Percentiles rank a stretch among this genome's conserved stretches.
Conservation (phyloP, 1,284 basidiomycete genomes). For the Phaffia rhodozyma region DNA sequence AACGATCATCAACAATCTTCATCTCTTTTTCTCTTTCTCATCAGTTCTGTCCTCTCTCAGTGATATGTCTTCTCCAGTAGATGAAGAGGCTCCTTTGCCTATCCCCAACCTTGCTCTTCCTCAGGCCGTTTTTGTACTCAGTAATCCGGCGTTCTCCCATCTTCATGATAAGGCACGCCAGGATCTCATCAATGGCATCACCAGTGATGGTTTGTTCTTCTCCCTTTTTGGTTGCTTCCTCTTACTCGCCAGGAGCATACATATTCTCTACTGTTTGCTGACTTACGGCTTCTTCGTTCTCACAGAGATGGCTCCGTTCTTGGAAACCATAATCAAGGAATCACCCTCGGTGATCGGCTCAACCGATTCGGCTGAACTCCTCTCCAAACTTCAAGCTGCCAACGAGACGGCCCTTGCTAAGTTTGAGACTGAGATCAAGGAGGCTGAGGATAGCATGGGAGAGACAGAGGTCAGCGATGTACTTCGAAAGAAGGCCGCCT, state of each 20-base stretch:
- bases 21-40: background rate
- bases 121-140: constrained; percentile 63
- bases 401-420: constrained; percentile 66
- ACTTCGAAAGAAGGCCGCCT: constrained; percentile 71
- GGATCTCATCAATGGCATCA: constrained; percentile 60
- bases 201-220: constrained; percentile 59
- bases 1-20: background rate
- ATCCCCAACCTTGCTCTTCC: constrained; percentile 73
- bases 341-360: constrained; percentile 30
- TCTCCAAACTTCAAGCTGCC: constrained; percentile 56
- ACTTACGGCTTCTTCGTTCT: background rate
- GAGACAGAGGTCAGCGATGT: constrained; percentile 88
- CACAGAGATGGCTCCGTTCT: constrained; percentile 73
- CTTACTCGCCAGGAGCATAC: background rate
- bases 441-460: constrained; percentile 82
- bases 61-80: constrained; percentile 27
- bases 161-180: constrained; percentile 56
- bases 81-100: constrained; percentile 62
- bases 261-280: background rate
- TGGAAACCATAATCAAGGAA: constrained; percentile 26
- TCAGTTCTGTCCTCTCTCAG: background rate
- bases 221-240: background rate
- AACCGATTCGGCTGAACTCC: constrained; percentile 45
- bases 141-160: constrained; percentile 47
- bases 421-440: constrained; percentile 65